These are phyloP conservation scores for Spirogloea muscicola DNA, from an alignment of 139 green algal genomes.

Conservation along the genomic window DNA sequence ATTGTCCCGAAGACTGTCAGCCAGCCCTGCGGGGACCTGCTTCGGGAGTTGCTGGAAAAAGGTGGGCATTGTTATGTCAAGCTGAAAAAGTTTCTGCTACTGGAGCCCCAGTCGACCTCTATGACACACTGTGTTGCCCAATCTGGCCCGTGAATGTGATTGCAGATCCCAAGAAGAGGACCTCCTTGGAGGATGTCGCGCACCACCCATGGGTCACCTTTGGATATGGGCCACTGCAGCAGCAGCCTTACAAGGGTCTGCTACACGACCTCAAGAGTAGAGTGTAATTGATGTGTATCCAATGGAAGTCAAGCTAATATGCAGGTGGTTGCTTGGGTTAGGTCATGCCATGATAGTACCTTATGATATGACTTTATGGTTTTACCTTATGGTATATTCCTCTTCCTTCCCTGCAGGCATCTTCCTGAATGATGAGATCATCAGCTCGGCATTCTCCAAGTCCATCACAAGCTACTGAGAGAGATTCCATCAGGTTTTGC, in stretches of 20 bases:
- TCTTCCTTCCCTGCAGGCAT: slow-evolving; percentile 6
- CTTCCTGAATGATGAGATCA: background rate
- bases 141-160: background rate
- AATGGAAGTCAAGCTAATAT: no score
- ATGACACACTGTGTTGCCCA: no score
- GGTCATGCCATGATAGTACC: background rate
- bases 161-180: slow-evolving; percentile 16
- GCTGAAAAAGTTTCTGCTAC: no score
- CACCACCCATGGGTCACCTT: background rate
- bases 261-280: no score
- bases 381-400: no score
- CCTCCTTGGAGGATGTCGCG: background rate
- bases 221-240: slow-evolving; percentile 1
- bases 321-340: background rate
- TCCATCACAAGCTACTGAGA: background rate
- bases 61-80: background rate
- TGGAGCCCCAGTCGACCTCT: no score
- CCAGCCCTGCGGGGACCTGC: background rate
- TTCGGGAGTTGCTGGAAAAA: slow-evolving; percentile 8
- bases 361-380: no score
- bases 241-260: background rate
- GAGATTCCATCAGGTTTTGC: no score
- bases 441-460: slow-evolving; percentile 8
- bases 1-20: background rate
- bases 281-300: no score